Conservation (phyloP, 2,329 filamentous ascomycete species). For the Triangularia verruculosa region DNA sequence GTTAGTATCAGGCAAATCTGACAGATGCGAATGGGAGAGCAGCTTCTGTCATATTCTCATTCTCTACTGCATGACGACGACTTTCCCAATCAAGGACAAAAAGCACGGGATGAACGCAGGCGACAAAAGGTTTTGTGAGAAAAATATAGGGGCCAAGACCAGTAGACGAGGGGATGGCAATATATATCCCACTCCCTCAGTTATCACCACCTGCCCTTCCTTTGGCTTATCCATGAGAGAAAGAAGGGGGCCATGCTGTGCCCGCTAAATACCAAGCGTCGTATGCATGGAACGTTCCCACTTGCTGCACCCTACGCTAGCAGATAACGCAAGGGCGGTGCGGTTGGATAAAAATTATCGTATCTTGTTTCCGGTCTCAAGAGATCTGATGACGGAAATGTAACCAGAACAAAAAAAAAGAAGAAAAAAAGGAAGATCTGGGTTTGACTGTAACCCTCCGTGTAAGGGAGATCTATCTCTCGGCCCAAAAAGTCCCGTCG, state of each 20-base stretch:
- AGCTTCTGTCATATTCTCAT: neutral
- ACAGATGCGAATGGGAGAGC: neutral
- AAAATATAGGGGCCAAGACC: neutral
- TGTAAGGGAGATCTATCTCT: neutral
- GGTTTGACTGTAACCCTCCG: neutral
- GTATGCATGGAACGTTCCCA: neutral
- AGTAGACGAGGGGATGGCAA: neutral
- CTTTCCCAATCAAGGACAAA: slow-evolving; percentile 5
- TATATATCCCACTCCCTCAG: slow-evolving; percentile 1
- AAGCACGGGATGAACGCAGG: neutral
- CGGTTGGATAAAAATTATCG: neutral
- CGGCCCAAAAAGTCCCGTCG: neutral
- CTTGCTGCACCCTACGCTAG: neutral
- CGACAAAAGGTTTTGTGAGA: neutral
- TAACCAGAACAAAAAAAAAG: too few species aligned
- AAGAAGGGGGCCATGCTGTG: neutral
- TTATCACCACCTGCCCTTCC: neutral
- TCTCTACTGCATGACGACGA: neutral
- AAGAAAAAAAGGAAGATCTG: neutral
- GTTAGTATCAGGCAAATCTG: neutral
- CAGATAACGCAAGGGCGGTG: neutral
- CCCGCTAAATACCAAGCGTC: neutral
- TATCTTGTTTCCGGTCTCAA: neutral
- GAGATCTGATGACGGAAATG: too few species aligned
- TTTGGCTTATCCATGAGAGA: neutral